A percentile compares a stretch with the other conserved stretches of the same genome.
phyloP scores from a whole-genome alignment of 257 asterid species.

The Coffea eugenioides region DNA sequence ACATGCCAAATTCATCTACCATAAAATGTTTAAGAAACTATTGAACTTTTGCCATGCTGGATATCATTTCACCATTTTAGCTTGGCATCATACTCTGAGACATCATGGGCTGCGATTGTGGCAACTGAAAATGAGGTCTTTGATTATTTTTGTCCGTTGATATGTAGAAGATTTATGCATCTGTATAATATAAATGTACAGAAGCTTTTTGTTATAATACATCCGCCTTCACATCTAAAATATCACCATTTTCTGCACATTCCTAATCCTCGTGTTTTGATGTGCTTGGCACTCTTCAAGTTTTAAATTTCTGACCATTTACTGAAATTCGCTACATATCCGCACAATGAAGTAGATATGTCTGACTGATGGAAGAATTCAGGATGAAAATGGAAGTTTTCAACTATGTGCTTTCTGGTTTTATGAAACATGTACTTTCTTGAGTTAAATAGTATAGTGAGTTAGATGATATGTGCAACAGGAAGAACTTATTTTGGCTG shows the following conservation, averaged over 20 bases:
- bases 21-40: not conserved
- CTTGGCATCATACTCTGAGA: not conserved
- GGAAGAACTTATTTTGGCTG: not conserved
- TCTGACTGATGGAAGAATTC: not conserved
- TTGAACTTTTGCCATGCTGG: not conserved
- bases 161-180: too few species aligned
- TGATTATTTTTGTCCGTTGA: too few species aligned
- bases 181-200: too few species aligned
- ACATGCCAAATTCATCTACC: not conserved
- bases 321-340: too few species aligned
- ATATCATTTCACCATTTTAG: not conserved
- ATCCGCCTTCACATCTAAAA: too few species aligned
- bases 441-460: too few species aligned
- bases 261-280: too few species aligned
- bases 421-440: not conserved
- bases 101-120: not conserved
- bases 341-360: not conserved
- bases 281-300: not conserved
- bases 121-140: too few species aligned
- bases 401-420: not conserved
- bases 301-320: not conserved
- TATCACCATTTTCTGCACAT: too few species aligned
- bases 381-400: not conserved
- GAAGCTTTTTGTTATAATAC: too few species aligned
- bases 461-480: not conserved